Conservation (phyloP, 805 yeast genomes). For the Metschnikowia henanensis region DNA sequence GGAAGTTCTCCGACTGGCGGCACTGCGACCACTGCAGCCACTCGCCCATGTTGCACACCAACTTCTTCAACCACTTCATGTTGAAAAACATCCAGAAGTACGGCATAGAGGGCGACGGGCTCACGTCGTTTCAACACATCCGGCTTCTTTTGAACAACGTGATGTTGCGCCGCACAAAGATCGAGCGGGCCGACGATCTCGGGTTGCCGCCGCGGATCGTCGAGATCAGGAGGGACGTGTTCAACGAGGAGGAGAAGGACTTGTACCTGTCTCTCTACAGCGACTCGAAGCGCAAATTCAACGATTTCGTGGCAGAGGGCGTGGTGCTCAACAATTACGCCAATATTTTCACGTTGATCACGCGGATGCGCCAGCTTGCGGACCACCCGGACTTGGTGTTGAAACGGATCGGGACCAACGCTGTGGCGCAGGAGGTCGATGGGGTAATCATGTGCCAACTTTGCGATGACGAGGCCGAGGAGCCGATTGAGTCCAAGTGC, state of each 20-base stretch:
- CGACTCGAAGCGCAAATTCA: constrained; percentile 83
- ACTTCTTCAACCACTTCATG: constrained; percentile 94
- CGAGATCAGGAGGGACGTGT: constrained; percentile 80
- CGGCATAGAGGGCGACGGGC: constrained; percentile 82
- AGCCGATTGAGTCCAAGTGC: constrained; percentile 92
- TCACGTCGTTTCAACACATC: constrained; percentile 72
- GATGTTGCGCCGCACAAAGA: constrained; percentile 92
- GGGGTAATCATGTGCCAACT: constrained; percentile 78
- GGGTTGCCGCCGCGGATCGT: constrained; percentile 97
- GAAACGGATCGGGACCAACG: constrained; percentile 55
- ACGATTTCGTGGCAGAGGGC: constrained; percentile 93
- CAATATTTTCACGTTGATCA: constrained; percentile 91
- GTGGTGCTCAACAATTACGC: constrained; percentile 97
- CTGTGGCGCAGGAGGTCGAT: constrained; percentile 39
- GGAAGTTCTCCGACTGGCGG: constrained; percentile 83
- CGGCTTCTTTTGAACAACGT: constrained; percentile 73
- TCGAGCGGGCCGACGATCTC: constrained; percentile 95
- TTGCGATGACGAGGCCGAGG: constrained; percentile 98
- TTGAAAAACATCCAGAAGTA: constrained; percentile 88
- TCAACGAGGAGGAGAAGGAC: constrained; percentile 95
- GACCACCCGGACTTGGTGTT: constrained; percentile 97
- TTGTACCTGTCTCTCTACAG: constrained; percentile 84
- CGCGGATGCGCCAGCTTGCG: constrained; percentile 97
- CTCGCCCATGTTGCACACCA: constrained; percentile 92
- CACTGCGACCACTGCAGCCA: constrained; percentile 88